A percentile compares a stretch with the other conserved stretches of the same genome.
Evolutionary conservation across 148 eudicot genomes (phyloP).

Genomic region (Euryodendron excelsum): DNA sequence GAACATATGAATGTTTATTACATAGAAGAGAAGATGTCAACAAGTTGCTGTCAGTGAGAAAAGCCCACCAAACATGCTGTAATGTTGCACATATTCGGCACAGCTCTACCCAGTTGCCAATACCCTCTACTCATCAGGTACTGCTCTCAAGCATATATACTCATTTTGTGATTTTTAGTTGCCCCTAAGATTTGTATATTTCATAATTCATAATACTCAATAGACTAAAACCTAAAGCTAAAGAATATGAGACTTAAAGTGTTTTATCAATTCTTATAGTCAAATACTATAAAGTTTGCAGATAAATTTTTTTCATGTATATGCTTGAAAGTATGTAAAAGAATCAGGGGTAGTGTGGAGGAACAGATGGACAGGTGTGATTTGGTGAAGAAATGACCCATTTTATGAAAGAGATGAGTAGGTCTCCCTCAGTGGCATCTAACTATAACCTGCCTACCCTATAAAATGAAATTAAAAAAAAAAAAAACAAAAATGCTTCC

Average conservation of each 20-base stretch:
- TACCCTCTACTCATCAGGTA: neutral
- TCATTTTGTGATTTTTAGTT: neutral
- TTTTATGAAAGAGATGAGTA: neutral
- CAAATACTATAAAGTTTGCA: neutral
- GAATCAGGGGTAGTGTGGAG: neutral
- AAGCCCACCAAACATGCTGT: slow-evolving; percentile 4
- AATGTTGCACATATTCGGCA: neutral
- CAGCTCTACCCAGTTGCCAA: neutral
- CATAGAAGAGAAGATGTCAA: neutral
- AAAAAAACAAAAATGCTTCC: neutral
- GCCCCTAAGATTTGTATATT: neutral
- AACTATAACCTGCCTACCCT: neutral
- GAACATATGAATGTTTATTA: neutral
- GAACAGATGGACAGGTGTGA: neutral
- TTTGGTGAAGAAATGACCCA: neutral
- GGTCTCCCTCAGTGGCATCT: neutral
- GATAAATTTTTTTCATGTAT: neutral
- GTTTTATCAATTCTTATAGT: neutral
- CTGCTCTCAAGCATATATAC: neutral
- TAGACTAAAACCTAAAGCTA: neutral
- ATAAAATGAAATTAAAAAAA: neutral
- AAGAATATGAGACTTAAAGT: too few relatives aligned
- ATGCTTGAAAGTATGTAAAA: too few relatives aligned
- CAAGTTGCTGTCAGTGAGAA: neutral
- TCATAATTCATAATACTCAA: too few relatives aligned